A percentile compares a stretch with the other conserved stretches of the same genome.
Conservation (phyloP, 2,329 filamentous ascomycete genomes). For the Didymella arachidicola region DNA sequence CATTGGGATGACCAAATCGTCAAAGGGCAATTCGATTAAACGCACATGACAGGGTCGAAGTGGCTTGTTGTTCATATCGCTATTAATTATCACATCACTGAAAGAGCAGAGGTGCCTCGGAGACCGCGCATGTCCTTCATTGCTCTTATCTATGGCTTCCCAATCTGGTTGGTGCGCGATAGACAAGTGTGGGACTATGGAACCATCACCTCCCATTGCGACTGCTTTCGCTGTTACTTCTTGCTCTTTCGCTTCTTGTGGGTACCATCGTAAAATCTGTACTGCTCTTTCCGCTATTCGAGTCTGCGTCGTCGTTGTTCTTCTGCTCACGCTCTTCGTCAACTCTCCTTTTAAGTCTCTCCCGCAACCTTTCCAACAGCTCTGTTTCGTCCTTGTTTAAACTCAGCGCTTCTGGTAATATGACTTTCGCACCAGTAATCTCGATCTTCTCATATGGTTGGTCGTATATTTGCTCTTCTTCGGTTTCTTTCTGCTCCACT, state of each 20-base stretch:
- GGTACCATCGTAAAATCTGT: slow-evolving; percentile 32
- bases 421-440: slow-evolving; percentile 42
- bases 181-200: slow-evolving; percentile 3
- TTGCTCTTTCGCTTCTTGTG: slow-evolving; percentile 24
- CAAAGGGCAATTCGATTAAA: not conserved
- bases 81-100: not conserved
- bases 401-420: slow-evolving; percentile 47
- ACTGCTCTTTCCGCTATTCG: slow-evolving; percentile 30
- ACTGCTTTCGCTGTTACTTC: slow-evolving; percentile 19
- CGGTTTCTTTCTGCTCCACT: slow-evolving; percentile 29
- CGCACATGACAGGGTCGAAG: not conserved
- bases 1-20: too few relatives aligned
- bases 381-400: slow-evolving; percentile 47
- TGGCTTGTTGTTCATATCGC: not conserved
- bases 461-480: slow-evolving; percentile 28
- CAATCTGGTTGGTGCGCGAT: slow-evolving; percentile 7
- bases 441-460: slow-evolving; percentile 35
- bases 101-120: slow-evolving; percentile 2
- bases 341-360: slow-evolving; percentile 37
- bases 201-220: slow-evolving; percentile 1
- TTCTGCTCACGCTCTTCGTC: slow-evolving; percentile 17
- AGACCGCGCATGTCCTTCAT: slow-evolving; percentile 13
- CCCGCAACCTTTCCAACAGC: slow-evolving; percentile 48
- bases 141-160: slow-evolving; percentile 18
- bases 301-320: slow-evolving; percentile 16